Evolutionary conservation across 306 rosid species (phyloP), one percentile per base, ranked within the genome.

Genomic region (Fragaria iinumae): DNA sequence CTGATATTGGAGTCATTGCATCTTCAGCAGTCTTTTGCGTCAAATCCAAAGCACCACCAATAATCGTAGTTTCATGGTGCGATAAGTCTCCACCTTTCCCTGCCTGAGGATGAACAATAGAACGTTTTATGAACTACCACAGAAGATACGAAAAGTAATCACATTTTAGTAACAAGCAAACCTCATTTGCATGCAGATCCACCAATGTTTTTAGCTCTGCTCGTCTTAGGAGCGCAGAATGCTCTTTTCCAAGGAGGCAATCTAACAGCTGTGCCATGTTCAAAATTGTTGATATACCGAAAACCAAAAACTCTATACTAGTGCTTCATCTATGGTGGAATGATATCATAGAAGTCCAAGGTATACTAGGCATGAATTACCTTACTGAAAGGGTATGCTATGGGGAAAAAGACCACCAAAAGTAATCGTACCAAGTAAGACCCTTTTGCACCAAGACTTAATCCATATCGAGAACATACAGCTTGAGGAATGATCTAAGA

Each of bases 21-120:
- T 93, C 96, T 82, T 80, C 80, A 53, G 91, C 97, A 70, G 84
- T 88, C 82, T 93, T 93, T 73, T 77, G 82, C 65, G 93, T 88
- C 88, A 93, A 82, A 80, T 91, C 97, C 77, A 93, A 81, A 68
- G 97, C 97, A 73, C 98, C 96, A 44, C 82, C 75, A 71, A 93
- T 93, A 67, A 93, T 89, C 11, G 75, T 79, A 50, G 95, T 88
- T 86, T 91, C 98, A 67, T 86, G 89, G 71, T 75, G 90, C 2
- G 96, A 86, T 66, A 93, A 81, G 14, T 93, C 97, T 84, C 97
- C 97, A 44, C 98, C 98, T 80, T 86, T 93, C 76, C 97, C 95
- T 50, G 94, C 96, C 96, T 93, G 79, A 78, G 75, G 55, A 47
- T 68, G 72, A 77, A 76, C 20, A 41, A 13, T 50, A 38, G 29